A percentile compares a stretch with the other conserved stretches of the same genome.
These are phyloP conservation scores for Raphanus hybrid DNA, from an alignment of 441 rosid species.

Conservation along the genomic window DNA sequence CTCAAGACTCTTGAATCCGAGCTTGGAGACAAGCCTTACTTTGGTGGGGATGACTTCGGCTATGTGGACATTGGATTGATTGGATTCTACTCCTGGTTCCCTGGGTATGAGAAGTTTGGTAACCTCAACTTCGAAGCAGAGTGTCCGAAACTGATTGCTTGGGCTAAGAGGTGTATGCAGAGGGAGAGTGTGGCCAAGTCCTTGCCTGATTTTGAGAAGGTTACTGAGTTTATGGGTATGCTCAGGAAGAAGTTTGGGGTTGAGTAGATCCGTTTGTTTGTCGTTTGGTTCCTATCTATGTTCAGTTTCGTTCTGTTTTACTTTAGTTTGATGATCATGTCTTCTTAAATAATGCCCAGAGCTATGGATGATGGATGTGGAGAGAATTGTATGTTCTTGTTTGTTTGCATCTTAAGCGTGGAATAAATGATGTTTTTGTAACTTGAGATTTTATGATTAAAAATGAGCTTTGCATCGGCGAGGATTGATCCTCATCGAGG, in stretches of 20 bases:
- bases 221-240: conserved; percentile 14
- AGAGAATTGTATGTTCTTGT: background rate
- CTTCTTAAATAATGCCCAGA: background rate
- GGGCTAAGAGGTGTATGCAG: conserved; percentile 41
- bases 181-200: conserved; percentile 46
- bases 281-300: background rate
- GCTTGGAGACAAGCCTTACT: conserved; percentile 47
- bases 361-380: background rate
- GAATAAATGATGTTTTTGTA: background rate
- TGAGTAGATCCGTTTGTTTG: conserved; percentile 25
- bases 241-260: conserved; percentile 20
- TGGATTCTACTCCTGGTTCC: conserved; percentile 39
- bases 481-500: background rate
- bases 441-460: background rate
- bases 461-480: background rate
- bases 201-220: conserved; percentile 37
- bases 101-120: conserved; percentile 29
- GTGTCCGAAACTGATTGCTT: conserved; percentile 5
- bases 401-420: conserved; percentile 1
- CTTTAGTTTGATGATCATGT: conserved; percentile 5
- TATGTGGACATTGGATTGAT: conserved; percentile 38
- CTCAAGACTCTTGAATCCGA: conserved; percentile 41
- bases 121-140: conserved; percentile 31
- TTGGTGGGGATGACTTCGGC: conserved; percentile 43
- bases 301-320: conserved; percentile 7